Evolutionary conservation across 495 filamentous ascomycete species (phyloP).

Genomic region (Penicillium malachiteum): DNA sequence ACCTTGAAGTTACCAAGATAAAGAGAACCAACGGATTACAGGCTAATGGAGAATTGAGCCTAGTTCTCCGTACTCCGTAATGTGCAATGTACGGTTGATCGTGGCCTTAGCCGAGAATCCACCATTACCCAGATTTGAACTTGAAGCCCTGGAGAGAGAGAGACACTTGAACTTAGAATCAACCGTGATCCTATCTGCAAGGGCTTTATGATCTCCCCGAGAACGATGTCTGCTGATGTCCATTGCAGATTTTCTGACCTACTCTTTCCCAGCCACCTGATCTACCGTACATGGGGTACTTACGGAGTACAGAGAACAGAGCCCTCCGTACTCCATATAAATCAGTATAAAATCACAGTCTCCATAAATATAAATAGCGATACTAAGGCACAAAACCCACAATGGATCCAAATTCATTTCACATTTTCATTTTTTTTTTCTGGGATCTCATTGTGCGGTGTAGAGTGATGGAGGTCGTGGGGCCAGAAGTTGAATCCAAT

Average conservation of each 20-base stretch:
- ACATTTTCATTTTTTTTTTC: slow-evolving; percentile 1
- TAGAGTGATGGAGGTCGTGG: neutral
- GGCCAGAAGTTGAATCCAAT: slow-evolving; percentile 7
- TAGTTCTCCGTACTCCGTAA: neutral
- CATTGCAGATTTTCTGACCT: slow-evolving; percentile 9
- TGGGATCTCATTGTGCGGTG: slow-evolving; percentile 21
- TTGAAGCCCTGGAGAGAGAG: no score
- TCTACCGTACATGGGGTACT: neutral
- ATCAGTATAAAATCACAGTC: neutral
- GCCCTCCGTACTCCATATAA: neutral
- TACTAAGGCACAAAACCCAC: neutral
- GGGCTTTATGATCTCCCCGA: slow-evolving; percentile 16
- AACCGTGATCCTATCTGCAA: slow-evolving; percentile 8
- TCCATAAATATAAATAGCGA: slow-evolving; percentile 1
- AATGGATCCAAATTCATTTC: neutral
- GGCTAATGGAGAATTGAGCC: no score
- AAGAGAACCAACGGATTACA: no score
- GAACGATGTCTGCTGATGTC: slow-evolving; percentile 14
- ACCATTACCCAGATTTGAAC: neutral
- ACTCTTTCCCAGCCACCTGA: neutral
- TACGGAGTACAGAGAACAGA: neutral
- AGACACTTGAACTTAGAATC: neutral
- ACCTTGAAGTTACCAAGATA: neutral
- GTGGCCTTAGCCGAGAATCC: slow-evolving; percentile 6
- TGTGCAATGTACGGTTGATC: slow-evolving; percentile 3